Percentiles rank a stretch among this genome's conserved stretches.
phyloP scores from a whole-genome alignment of 805 yeast genomes.

The Yamadazyma phyllophila region DNA sequence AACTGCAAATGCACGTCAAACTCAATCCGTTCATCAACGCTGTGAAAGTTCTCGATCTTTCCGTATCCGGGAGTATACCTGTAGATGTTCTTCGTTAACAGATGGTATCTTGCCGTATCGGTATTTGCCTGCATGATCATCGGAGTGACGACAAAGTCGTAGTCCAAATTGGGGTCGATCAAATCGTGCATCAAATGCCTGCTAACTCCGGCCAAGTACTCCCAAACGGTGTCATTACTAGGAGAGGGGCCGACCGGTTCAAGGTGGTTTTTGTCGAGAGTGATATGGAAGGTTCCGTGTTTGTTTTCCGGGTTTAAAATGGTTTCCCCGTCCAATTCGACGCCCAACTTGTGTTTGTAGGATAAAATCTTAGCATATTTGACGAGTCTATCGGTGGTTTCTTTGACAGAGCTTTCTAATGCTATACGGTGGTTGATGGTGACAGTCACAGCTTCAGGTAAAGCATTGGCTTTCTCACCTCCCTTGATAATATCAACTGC shows the following conservation, averaged over 20 bases:
- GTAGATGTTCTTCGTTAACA: constrained; percentile 52
- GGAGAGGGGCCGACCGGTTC: constrained; percentile 51
- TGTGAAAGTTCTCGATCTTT: constrained; percentile 25
- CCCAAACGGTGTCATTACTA: constrained; percentile 46
- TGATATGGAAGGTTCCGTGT: constrained; percentile 19
- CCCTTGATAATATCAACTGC: constrained; percentile 33
- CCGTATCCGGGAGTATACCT: constrained; percentile 38
- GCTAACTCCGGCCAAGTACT: constrained; percentile 57
- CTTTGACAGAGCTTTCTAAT: constrained; percentile 26
- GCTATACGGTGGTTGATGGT: constrained; percentile 37
- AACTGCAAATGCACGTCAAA: constrained; percentile 34
- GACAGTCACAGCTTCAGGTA: constrained; percentile 32
- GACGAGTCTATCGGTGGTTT: constrained; percentile 20
- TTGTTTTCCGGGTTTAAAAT: constrained; percentile 13
- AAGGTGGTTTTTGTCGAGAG: constrained; percentile 19
- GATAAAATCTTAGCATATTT: constrained; percentile 26
- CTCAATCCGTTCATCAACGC: constrained; percentile 34
- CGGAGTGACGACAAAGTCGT: constrained; percentile 43
- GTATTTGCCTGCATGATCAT: constrained; percentile 58
- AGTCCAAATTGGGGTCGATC: constrained; percentile 31
- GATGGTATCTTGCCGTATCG: constrained; percentile 61
- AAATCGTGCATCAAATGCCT: constrained; percentile 61
- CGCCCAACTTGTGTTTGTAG: constrained; percentile 24
- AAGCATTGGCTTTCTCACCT: constrained; percentile 40
- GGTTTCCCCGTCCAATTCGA: constrained; percentile 18